phyloP scores from a whole-genome alignment of 1,139 yeast species.

The Candida sp. region DNA sequence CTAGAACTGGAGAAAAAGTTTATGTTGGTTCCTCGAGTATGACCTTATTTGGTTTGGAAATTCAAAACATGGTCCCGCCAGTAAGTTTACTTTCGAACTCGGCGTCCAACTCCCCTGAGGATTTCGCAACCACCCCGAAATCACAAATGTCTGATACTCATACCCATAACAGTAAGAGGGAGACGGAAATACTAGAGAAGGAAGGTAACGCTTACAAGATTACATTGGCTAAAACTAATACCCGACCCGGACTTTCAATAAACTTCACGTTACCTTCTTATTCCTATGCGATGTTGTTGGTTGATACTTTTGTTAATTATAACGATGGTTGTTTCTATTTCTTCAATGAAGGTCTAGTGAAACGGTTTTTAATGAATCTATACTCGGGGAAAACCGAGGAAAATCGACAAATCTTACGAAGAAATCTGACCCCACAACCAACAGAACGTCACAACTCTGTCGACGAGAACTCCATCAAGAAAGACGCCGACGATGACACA shows the following conservation, averaged over 20 bases:
- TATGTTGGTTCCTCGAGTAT: conserved; percentile 80
- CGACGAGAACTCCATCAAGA: conserved; percentile 42
- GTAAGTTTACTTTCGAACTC: conserved; percentile 12
- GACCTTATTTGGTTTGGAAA: conserved; percentile 76
- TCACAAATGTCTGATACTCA: conserved; percentile 8
- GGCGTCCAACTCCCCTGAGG: conserved; percentile 6
- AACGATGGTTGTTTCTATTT: conserved; percentile 87
- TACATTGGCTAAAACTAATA: conserved; percentile 63
- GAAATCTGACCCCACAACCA: conserved; percentile 26
- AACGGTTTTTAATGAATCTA: conserved; percentile 58
- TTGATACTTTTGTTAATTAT: conserved; percentile 73
- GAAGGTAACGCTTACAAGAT: conserved; percentile 76
- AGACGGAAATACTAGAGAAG: conserved; percentile 53
- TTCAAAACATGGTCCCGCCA: conserved; percentile 56
- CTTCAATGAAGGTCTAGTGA: conserved; percentile 77
- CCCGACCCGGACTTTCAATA: conserved; percentile 64
- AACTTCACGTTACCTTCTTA: conserved; percentile 73
- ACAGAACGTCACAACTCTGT: conserved; percentile 27
- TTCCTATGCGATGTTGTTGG: conserved; percentile 70
- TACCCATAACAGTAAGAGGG: conserved; percentile 19
- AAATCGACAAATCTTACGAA: conserved; percentile 34
- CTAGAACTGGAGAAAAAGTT: conserved; percentile 70
- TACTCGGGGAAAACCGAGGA: conserved; percentile 47
- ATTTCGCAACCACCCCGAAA: conserved; percentile 8
- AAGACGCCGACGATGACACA: conserved; percentile 51